Evolutionary conservation across 768 basidiomycete species (phyloP), one percentile per base, ranked within the genome.

Genomic region (Boletus bicolor): DNA sequence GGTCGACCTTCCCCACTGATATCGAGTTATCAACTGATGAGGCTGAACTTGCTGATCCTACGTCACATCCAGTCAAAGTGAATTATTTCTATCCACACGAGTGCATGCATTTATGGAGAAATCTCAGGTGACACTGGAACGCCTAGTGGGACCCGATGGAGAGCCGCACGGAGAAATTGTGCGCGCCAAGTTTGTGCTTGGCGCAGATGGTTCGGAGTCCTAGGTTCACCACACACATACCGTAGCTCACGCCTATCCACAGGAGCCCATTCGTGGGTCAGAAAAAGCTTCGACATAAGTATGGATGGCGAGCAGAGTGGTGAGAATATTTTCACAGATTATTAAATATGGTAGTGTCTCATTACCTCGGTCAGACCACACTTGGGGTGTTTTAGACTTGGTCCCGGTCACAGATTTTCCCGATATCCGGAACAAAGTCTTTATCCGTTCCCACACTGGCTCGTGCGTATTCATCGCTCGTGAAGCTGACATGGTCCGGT

Each of bases 251-350:
- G 36, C 44, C 7, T 34, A 10, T 46, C 11, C 35, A 38, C 61
- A 88, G 86, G 88, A 7, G 89, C 89, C 0, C 89, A 91, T 71
- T 91, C 88, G 8, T 91, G 89, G 88, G 86, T 91, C 24, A 80
- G 91, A 24, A 89, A 88, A 56, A 52, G 70, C 0, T 73, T 89
- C 7, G 75, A 76, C 14, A 85, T 92, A 49, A 65, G 72, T 5
- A 87, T 92, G 87, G 82, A 90, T 56, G 91, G 91, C 7, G 88
- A 91, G 66, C 85, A 89, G 57, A 78, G 68, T 10, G 77, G 79
- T 70, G 55, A 60, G 52, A 54, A 55, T 4, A 9, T 30, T 10
- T 8, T 10, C 14, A 38, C 7, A 1, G 2, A 35, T 36, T 8
- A 12, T 8, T 15, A 26, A 15, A 26, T 5, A 21, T 43, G 30